These are phyloP conservation scores for Zygosaccharomyces pseudorouxii DNA, from an alignment of 805 yeast genomes.

Conservation along the genomic window DNA sequence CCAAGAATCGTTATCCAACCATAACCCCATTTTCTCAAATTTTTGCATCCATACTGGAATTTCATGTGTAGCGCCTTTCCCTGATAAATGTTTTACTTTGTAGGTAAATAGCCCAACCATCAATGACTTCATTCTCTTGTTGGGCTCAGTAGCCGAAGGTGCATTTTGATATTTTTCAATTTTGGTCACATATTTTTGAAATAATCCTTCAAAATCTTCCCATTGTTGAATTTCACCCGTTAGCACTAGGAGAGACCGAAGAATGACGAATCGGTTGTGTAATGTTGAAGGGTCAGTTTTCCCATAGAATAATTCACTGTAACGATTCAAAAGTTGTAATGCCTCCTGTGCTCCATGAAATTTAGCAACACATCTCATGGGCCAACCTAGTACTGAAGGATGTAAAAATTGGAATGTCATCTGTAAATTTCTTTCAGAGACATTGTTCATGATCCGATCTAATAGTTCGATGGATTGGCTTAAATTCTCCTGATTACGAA, in stretches of 20 bases:
- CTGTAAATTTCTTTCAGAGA: conserved; percentile 20
- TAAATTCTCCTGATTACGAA: conserved; percentile 28
- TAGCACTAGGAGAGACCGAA: conserved; percentile 32
- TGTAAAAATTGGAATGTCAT: conserved; percentile 26
- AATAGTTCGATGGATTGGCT: conserved; percentile 30
- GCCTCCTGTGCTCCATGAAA: conserved; percentile 34
- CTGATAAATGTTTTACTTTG: conserved; percentile 21
- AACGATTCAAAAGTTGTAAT: conserved; percentile 32
- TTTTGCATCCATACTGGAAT: conserved; percentile 21
- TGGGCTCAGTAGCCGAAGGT: conserved; percentile 23
- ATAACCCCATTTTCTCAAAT: conserved; percentile 25
- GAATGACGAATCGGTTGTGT: conserved; percentile 28
- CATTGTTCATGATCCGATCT: conserved; percentile 30
- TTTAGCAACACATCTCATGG: conserved; percentile 32
- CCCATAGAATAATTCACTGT: conserved; percentile 27
- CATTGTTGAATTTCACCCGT: conserved; percentile 34
- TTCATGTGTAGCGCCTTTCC: conserved; percentile 14
- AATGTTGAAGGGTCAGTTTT: conserved; percentile 21
- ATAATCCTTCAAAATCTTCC: conserved; percentile 27
- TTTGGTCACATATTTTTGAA: conserved; percentile 20
- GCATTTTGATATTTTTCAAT: conserved; percentile 17
- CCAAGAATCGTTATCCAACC: conserved; percentile 33
- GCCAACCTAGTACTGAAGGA: conserved; percentile 37
- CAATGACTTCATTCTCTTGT: conserved; percentile 18
- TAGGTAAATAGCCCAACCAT: conserved; percentile 24